Conservation (phyloP, 1,139 yeast genomes). For the Candida freyschussii region DNA sequence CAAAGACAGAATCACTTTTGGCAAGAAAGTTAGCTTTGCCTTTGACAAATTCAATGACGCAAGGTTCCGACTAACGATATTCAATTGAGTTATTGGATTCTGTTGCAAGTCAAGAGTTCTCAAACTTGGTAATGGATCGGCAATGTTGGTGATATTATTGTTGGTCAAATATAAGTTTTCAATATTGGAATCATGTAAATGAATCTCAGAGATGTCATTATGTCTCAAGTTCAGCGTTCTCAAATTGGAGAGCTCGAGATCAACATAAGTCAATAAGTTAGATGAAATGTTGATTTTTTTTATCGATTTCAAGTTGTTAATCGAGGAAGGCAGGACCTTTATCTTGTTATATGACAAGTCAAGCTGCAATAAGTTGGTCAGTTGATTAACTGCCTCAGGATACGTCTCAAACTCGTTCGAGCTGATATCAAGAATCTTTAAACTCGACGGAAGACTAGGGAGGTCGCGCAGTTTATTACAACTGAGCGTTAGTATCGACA, state of each 20-base stretch:
- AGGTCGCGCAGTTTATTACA: constrained; percentile 67
- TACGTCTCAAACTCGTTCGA: constrained; percentile 70
- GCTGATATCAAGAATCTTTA: constrained; percentile 66
- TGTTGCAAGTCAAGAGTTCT: constrained; percentile 55
- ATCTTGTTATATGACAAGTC: constrained; percentile 83
- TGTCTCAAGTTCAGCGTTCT: constrained; percentile 75
- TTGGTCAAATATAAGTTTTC: constrained; percentile 75
- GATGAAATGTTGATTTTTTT: constrained; percentile 73
- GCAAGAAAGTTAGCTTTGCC: constrained; percentile 75
- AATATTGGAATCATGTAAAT: constrained; percentile 54
- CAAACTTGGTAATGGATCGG: constrained; percentile 54
- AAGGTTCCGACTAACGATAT: constrained; percentile 50
- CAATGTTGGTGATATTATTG: constrained; percentile 69
- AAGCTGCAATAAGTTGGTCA: constrained; percentile 57
- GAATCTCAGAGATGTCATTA: constrained; percentile 63
- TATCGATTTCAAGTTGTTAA: constrained; percentile 54
- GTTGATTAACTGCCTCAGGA: constrained; percentile 65
- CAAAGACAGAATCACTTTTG: constrained; percentile 58
- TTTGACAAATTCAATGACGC: constrained; percentile 74
- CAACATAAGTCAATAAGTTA: constrained; percentile 52
- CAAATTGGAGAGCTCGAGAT: constrained; percentile 46
- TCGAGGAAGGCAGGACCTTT: constrained; percentile 52
- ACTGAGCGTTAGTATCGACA: constrained; percentile 57
- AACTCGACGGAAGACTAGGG: constrained; percentile 54
- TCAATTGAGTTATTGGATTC: constrained; percentile 73